A percentile compares a stretch with the other conserved stretches of the same genome.
phyloP scores from a whole-genome alignment of 2,329 filamentous ascomycete genomes.

The Neonectria hederae region DNA sequence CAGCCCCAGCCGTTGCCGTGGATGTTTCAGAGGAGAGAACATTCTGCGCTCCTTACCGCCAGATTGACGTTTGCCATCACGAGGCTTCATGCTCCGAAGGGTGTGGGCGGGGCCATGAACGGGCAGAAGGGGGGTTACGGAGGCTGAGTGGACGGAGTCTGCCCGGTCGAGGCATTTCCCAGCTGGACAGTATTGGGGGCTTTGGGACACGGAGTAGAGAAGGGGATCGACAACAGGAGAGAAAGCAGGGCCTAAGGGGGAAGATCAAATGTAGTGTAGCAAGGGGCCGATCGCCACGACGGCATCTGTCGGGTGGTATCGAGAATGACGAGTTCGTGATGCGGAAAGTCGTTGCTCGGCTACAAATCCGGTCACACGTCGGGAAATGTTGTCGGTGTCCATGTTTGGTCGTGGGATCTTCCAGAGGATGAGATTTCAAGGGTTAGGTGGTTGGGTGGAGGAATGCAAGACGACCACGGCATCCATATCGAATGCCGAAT shows the following conservation, averaged over 20 bases:
- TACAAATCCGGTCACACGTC: slow-evolving; percentile 1
- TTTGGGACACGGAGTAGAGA: slow-evolving; percentile 30
- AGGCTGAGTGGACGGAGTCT: slow-evolving; percentile 21
- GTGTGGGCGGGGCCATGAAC: slow-evolving; percentile 32
- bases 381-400: background rate
- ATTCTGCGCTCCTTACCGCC: slow-evolving; percentile 29
- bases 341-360: background rate
- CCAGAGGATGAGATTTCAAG: background rate
- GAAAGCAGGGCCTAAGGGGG: slow-evolving; percentile 6
- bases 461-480: slow-evolving; percentile 12
- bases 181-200: slow-evolving; percentile 23
- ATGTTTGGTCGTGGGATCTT: slow-evolving; percentile 3
- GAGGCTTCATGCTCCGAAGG: slow-evolving; percentile 18
- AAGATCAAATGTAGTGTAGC: slow-evolving; percentile 29
- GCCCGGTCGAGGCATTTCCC: slow-evolving; percentile 33
- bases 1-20: slow-evolving; percentile 26
- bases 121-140: slow-evolving; percentile 26
- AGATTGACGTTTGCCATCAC: slow-evolving; percentile 40
- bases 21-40: slow-evolving; percentile 8
- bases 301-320: slow-evolving; percentile 10
- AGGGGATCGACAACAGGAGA: slow-evolving; percentile 33
- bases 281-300: slow-evolving; percentile 31
- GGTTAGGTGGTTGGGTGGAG: background rate
- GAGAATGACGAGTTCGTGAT: background rate
- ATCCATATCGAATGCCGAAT: background rate